Conservation (phyloP, 352 stramenopile species). For the Phytophthora ramorum region DNA sequence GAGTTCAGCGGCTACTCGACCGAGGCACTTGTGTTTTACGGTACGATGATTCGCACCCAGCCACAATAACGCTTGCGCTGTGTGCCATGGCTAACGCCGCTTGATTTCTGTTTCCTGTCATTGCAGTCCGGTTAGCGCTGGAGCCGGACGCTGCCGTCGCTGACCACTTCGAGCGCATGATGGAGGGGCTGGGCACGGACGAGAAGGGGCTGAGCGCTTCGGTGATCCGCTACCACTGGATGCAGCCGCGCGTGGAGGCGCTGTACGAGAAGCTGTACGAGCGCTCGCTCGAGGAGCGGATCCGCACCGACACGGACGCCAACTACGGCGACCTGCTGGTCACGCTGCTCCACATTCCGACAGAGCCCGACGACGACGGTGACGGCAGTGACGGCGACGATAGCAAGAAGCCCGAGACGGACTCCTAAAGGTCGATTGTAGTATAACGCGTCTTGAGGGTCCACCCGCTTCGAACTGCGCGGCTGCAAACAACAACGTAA, state of each 20-base stretch:
- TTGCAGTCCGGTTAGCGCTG: constrained; percentile 57
- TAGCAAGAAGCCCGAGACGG: constrained; percentile 9
- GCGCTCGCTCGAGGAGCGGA: constrained; percentile 55
- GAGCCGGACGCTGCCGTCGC: constrained; percentile 56
- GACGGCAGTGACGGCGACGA: neutral
- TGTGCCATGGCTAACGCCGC: neutral
- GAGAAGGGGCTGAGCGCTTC: constrained; percentile 62
- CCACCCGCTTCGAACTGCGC: neutral
- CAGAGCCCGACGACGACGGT: neutral
- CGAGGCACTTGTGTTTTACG: constrained; percentile 68
- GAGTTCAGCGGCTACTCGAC: constrained; percentile 75
- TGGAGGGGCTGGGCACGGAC: constrained; percentile 66
- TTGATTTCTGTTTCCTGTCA: constrained; percentile 9
- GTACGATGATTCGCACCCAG: constrained; percentile 32
- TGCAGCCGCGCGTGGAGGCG: constrained; percentile 43
- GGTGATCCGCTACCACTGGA: constrained; percentile 63
- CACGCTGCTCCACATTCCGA: constrained; percentile 52
- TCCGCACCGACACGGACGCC: constrained; percentile 60
- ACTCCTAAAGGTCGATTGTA: constrained; percentile 2
- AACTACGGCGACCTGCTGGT: constrained; percentile 64
- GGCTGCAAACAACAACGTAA: constrained; percentile 2
- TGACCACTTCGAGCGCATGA: constrained; percentile 64
- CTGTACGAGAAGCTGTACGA: constrained; percentile 57
- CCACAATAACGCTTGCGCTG: neutral
- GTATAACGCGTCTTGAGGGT: neutral